Evolutionary conservation across 164 flowering plant genomes (phyloP).

Genomic region (Vitis riparia): DNA sequence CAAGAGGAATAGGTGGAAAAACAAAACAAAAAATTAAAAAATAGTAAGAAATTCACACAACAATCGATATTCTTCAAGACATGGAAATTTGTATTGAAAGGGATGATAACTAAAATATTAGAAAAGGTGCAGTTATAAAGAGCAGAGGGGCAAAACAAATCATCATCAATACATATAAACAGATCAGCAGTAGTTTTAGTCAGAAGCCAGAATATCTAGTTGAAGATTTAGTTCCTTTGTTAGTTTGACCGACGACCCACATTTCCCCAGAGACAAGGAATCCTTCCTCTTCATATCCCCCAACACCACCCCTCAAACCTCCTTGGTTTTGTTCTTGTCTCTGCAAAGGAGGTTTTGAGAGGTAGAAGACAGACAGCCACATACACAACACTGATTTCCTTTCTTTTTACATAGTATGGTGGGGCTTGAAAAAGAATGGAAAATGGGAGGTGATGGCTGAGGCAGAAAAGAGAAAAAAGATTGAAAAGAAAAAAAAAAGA

Average conservation of each 20-base stretch:
- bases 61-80: too few relatives aligned
- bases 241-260: conserved; percentile 29
- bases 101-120: too few relatives aligned
- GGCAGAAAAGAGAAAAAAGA: neutral
- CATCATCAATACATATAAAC: neutral
- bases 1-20: neutral
- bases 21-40: neutral
- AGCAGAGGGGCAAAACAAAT: too few relatives aligned
- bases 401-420: too few relatives aligned
- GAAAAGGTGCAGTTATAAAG: too few relatives aligned
- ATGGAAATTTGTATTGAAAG: too few relatives aligned
- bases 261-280: conserved; percentile 6
- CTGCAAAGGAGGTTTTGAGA: neutral
- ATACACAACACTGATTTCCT: too few relatives aligned
- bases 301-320: too few relatives aligned
- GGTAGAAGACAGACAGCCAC: neutral
- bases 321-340: neutral
- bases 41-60: too few relatives aligned
- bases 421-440: too few relatives aligned
- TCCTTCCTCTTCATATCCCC: neutral
- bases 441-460: neutral
- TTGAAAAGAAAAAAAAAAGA: neutral
- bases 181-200: conserved; percentile 9
- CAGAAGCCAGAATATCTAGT: conserved; percentile 19
- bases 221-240: conserved; percentile 20